phyloP scores from a whole-genome alignment of 2,329 filamentous ascomycete species.

The Ascomycota sp. region DNA sequence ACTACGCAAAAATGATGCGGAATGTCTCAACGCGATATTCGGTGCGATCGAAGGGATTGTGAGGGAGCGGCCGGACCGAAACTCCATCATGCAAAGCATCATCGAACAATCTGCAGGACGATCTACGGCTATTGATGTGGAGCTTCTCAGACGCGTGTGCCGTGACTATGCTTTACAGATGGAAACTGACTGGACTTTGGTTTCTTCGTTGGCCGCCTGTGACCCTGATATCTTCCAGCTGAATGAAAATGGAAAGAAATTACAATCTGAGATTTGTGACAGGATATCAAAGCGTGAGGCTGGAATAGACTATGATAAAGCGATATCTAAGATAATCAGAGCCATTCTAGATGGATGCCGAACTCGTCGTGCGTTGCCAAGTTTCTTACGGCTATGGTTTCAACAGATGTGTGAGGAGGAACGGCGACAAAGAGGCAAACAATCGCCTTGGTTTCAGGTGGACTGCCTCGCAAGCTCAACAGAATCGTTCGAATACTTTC shows the following conservation, averaged over 20 bases:
- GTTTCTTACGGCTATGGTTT: slow-evolving; percentile 26
- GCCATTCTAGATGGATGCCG: slow-evolving; percentile 22
- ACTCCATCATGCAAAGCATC: slow-evolving; percentile 10
- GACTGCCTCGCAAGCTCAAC: slow-evolving; percentile 4
- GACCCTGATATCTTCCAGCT: slow-evolving; percentile 25
- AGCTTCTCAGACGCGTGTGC: slow-evolving; percentile 20
- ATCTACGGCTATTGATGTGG: slow-evolving; percentile 15
- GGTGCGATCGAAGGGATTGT: slow-evolving; percentile 10
- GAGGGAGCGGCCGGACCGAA: slow-evolving; percentile 6
- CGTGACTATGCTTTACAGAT: slow-evolving; percentile 17
- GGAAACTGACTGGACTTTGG: slow-evolving; percentile 19
- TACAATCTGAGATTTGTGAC: slow-evolving; percentile 19
- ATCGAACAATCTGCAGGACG: slow-evolving; percentile 9
- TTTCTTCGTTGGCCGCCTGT: slow-evolving; percentile 18
- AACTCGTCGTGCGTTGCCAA: slow-evolving; percentile 19
- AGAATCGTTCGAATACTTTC: slow-evolving; percentile 5
- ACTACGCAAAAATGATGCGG: slow-evolving; percentile 13
- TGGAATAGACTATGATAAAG: slow-evolving; percentile 4
- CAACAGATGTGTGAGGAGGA: slow-evolving; percentile 17
- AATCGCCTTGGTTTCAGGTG: slow-evolving; percentile 14
- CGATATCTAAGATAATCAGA: slow-evolving; percentile 15
- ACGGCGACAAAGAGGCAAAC: slow-evolving; percentile 6
- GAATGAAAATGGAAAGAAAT: slow-evolving; percentile 14
- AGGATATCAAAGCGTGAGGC: slow-evolving; percentile 9
- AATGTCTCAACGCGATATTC: slow-evolving; percentile 17